A percentile compares a stretch with the other conserved stretches of the same genome.
These are phyloP conservation scores for Botryotinia globosa DNA, from an alignment of 2,329 filamentous ascomycete genomes.

Conservation along the genomic window DNA sequence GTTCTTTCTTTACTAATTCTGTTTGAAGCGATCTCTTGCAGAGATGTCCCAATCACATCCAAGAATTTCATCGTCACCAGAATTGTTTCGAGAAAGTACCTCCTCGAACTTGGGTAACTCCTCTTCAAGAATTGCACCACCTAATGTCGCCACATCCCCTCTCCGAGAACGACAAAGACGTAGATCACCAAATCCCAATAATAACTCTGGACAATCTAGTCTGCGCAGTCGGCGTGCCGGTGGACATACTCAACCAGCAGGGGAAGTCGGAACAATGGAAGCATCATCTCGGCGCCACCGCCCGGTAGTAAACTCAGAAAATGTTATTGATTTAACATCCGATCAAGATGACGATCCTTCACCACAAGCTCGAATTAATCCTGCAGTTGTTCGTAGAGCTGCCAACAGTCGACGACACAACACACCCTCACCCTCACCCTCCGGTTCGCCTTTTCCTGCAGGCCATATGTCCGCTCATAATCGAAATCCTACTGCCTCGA, in stretches of 20 bases:
- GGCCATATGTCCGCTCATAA: neutral
- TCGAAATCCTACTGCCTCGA: slow-evolving; percentile 6
- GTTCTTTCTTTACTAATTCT: slow-evolving; percentile 6
- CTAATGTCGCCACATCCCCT: slow-evolving; percentile 20
- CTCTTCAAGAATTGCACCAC: slow-evolving; percentile 23
- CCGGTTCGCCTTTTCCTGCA: neutral
- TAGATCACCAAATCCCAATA: slow-evolving; percentile 35
- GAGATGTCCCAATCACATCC: slow-evolving; percentile 37
- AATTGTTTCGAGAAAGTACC: slow-evolving; percentile 27
- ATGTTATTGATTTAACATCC: slow-evolving; percentile 38
- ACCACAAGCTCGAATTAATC: neutral
- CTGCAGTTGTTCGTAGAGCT: slow-evolving; percentile 6
- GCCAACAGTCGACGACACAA: slow-evolving; percentile 15
- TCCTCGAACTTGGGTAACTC: slow-evolving; percentile 16
- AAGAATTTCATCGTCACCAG: slow-evolving; percentile 33
- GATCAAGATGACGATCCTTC: slow-evolving; percentile 31
- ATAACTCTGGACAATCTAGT: slow-evolving; percentile 20
- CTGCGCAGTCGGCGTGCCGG: neutral
- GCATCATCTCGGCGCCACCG: slow-evolving; percentile 30
- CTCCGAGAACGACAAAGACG: slow-evolving; percentile 24
- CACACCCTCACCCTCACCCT: neutral
- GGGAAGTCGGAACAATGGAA: slow-evolving; percentile 30
- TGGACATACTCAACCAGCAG: slow-evolving; percentile 15
- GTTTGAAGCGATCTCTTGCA: slow-evolving; percentile 33
- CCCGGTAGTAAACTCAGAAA: slow-evolving; percentile 34